Evolutionary conservation across 2,329 filamentous ascomycete genomes (phyloP), one percentile per base, ranked within the genome.

Genomic region (Verticillium nubilum): DNA sequence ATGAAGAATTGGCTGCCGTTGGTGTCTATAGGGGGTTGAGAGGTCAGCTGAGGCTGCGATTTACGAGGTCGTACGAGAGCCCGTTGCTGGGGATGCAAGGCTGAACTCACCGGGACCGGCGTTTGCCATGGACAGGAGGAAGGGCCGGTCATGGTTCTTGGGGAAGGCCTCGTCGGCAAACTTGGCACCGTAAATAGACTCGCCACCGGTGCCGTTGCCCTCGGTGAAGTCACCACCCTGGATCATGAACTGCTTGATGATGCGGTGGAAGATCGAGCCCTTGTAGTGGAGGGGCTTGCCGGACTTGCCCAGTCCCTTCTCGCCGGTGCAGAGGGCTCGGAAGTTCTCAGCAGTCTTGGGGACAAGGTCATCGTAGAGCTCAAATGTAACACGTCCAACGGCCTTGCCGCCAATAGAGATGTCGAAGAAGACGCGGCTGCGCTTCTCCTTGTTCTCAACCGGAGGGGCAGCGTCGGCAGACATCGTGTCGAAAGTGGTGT

Each of bases 181-280:
- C 79, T 97, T 98, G 74, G 90, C 90, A 70, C 94, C 94, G 72
- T 98, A 99, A 75, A 99, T 98, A 64, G 90, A 95, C 80, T 98
- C 95, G 70, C 94, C 94, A 65, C 94, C 94, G 27, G 94, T 98
- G 65, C 94, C 95, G 73, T 98, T 94, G 73, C 92, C 92, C 59
- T 86, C 88, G 55, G 94, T 99, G 75, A 99, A 99, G 76, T 98
- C 95, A 76, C 95, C 94, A 71, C 95, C 93, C 79, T 97, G 90
- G 70, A 97, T 95, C 94, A 99, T 98, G 78, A 99, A 99, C 69
- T 91, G 86, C 82, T 97, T 97, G 80, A 99, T 99, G 65, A 99
- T 90, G 57, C 94, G 90, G 81, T 99, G 94, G 82, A 99, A 98
- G 67, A 80, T 81, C 62, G 91, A 96, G 67, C 91, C 90, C 82